These are phyloP conservation scores for Penicillium antarcticum DNA, from an alignment of 495 filamentous ascomycete species.

Conservation along the genomic window DNA sequence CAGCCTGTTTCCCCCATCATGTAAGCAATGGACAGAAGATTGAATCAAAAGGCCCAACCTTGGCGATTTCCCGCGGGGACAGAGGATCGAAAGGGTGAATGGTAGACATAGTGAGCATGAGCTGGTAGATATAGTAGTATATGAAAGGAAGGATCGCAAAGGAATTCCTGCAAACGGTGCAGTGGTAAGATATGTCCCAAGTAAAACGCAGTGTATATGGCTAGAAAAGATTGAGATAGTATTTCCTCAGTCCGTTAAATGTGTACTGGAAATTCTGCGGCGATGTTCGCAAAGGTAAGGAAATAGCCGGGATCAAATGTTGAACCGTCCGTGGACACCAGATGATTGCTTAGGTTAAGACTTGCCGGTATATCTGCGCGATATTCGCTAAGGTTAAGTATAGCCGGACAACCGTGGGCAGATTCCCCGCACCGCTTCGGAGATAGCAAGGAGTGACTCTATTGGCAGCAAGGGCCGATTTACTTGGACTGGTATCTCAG, in stretches of 20 bases:
- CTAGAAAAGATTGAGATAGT: too few relatives aligned
- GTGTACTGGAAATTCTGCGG: too few relatives aligned
- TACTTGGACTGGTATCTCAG: too few relatives aligned
- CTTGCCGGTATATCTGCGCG: background rate
- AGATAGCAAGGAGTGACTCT: too few relatives aligned
- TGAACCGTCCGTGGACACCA: background rate
- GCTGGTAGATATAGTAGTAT: background rate
- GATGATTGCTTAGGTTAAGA: background rate
- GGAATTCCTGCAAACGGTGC: too few relatives aligned
- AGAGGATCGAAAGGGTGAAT: conserved; percentile 29
- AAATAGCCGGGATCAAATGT: background rate
- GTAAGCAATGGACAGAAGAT: background rate
- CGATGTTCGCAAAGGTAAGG: background rate
- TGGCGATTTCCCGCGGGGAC: conserved; percentile 16
- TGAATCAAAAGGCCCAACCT: conserved; percentile 5
- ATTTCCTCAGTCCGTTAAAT: too few relatives aligned
- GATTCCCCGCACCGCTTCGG: too few relatives aligned
- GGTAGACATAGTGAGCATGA: background rate
- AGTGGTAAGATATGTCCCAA: too few relatives aligned
- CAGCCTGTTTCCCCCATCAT: background rate
- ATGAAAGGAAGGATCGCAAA: background rate
- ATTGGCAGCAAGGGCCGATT: too few relatives aligned
- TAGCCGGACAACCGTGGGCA: conserved; percentile 10
- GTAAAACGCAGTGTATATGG: too few relatives aligned
- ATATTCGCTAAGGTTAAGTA: conserved; percentile 24